Evolutionary conservation across 1,284 basidiomycete species (phyloP).

Genomic region (Sparassis latifolia): DNA sequence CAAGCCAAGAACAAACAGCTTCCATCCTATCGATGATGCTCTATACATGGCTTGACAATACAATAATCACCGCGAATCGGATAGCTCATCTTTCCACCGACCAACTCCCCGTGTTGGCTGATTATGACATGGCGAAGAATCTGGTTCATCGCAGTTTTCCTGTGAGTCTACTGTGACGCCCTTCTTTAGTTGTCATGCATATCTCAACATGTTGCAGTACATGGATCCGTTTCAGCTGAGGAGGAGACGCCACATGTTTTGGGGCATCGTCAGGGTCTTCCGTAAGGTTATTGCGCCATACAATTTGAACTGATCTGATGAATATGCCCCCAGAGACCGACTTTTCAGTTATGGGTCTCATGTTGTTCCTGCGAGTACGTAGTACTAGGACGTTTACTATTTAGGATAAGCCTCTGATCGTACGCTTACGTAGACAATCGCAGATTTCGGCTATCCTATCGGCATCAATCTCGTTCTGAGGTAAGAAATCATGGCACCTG

Average conservation of each 20-base stretch:
- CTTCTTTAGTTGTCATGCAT: not conserved
- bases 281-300: not conserved
- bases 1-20: slow-evolving; percentile 64
- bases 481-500: slow-evolving; percentile 11
- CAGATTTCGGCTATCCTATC: slow-evolving; percentile 33
- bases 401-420: not conserved
- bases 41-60: slow-evolving; percentile 46
- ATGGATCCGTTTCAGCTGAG: slow-evolving; percentile 20
- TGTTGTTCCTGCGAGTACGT: not conserved
- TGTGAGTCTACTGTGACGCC: slow-evolving; percentile 2
- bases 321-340: not conserved
- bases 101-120: slow-evolving; percentile 35
- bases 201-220: slow-evolving; percentile 14
- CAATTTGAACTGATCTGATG: not conserved
- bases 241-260: slow-evolving; percentile 22
- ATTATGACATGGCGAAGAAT: slow-evolving; percentile 36
- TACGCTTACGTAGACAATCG: slow-evolving; percentile 10
- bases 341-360: not conserved
- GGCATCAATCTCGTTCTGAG: slow-evolving; percentile 37
- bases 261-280: slow-evolving; percentile 21
- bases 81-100: slow-evolving; percentile 20
- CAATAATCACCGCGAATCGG: slow-evolving; percentile 22
- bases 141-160: slow-evolving; percentile 30
- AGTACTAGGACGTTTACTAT: not conserved
- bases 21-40: slow-evolving; percentile 48